Evolutionary conservation across 768 basidiomycete species (phyloP).

Genomic region (Asterophora lycoperdoides): DNA sequence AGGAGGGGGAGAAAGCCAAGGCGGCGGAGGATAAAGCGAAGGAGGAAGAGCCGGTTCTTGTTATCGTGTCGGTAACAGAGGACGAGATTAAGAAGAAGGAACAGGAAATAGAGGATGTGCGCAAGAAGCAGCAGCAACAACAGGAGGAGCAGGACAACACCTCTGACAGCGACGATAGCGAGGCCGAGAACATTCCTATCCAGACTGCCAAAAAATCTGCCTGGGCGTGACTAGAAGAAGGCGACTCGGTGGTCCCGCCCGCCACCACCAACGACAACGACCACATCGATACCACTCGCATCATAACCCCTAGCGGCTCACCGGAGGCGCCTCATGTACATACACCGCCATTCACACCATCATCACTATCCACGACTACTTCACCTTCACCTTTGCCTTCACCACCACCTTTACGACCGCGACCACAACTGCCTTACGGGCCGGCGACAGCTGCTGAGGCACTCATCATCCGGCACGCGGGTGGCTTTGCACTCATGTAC

Average conservation of each 20-base stretch:
- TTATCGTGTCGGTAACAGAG: conserved; percentile 28
- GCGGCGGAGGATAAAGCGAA: conserved; percentile 23
- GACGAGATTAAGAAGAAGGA: conserved; percentile 24
- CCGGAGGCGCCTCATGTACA: conserved; percentile 6
- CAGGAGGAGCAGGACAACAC: conserved; percentile 26
- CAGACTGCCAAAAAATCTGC: conserved; percentile 19
- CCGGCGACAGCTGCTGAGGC: conserved; percentile 14
- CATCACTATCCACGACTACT: conserved; percentile 4
- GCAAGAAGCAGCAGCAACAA: conserved; percentile 19
- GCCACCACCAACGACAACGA: background rate
- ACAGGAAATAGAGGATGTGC: conserved; percentile 21
- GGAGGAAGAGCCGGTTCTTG: conserved; percentile 18
- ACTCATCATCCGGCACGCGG: conserved; percentile 15
- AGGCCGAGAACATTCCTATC: conserved; percentile 37
- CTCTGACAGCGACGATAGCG: conserved; percentile 36
- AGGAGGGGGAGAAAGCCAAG: conserved; percentile 20
- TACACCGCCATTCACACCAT: conserved; percentile 7
- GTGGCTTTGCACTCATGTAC: conserved; percentile 19
- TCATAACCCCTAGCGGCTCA: conserved; percentile 11
- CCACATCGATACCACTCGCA: conserved; percentile 14
- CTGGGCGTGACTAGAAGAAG: conserved; percentile 20
- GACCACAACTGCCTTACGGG: conserved; percentile 13
- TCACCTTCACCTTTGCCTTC: conserved; percentile 1
- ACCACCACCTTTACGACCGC: conserved; percentile 3
- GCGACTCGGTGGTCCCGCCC: conserved; percentile 1